Percentiles rank a stretch among this genome's conserved stretches.
phyloP scores from a whole-genome alignment of 176 grass and related monocot genomes.

The Eragrostis nindensis region DNA sequence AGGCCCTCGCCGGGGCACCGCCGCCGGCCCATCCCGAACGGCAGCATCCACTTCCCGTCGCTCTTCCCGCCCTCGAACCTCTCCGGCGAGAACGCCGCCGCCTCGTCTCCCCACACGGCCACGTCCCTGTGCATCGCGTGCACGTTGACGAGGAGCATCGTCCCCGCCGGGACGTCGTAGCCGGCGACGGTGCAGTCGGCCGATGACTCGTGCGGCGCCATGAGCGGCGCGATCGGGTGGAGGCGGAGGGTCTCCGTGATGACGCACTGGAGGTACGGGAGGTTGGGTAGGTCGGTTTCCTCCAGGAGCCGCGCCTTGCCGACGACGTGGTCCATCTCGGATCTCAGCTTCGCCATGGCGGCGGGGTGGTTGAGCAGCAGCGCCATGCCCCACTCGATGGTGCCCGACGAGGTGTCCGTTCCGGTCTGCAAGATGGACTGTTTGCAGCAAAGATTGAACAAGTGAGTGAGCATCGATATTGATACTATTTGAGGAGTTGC shows the following conservation, averaged over 20 bases:
- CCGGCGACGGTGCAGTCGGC: conserved; percentile 9
- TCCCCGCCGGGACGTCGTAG: conserved; percentile 33
- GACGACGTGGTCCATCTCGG: conserved; percentile 15
- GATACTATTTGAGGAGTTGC: no score
- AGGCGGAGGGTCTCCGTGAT: conserved; percentile 31
- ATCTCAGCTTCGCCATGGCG: conserved; percentile 6
- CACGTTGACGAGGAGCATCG: conserved; percentile 42
- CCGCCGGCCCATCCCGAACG: conserved; percentile 43
- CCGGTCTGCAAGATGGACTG: conserved; percentile 38
- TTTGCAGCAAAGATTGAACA: neutral
- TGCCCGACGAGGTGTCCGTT: conserved; percentile 27
- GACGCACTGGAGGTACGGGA: conserved; percentile 40
- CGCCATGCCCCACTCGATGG: conserved; percentile 43
- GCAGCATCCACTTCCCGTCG: conserved; percentile 46
- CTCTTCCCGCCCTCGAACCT: conserved; percentile 28
- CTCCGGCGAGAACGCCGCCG: conserved; percentile 33
- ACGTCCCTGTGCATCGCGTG: conserved; percentile 31
- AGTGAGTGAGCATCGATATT: neutral
- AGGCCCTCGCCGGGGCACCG: conserved; percentile 24
- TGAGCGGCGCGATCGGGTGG: conserved; percentile 16
- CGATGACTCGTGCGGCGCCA: conserved; percentile 28
- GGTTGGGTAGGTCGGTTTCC: conserved; percentile 35
- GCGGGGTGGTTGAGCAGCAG: conserved; percentile 27
- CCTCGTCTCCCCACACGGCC: neutral
- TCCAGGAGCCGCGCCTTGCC: conserved; percentile 16